Evolutionary conservation across 2,329 filamentous ascomycete species (phyloP), one percentile per base, ranked within the genome.

Genomic region (Sphaerulina musiva): DNA sequence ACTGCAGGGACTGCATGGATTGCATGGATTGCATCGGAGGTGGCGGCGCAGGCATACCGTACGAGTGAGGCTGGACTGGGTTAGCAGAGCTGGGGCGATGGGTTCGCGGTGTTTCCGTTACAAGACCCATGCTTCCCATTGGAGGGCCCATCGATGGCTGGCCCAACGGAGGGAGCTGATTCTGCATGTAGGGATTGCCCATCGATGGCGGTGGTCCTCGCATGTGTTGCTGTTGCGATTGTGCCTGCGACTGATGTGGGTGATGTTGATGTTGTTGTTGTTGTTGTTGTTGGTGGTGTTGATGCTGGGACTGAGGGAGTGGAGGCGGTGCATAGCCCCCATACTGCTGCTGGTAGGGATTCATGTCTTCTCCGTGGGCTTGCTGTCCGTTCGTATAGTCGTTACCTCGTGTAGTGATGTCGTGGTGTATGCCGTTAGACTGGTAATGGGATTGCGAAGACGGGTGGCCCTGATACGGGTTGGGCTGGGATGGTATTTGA

Each of bases 341-440:
- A 46, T 63, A 62, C 44, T 55, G 56, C 44, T 55, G 56, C 43
- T 61, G 54, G 48, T 61, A 62, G 44, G 59, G 60, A 42, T 62
- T 61, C 55, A 60, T 60, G 50, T 63, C 56, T 40, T n/a, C 48
- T n/a, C 51, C 54, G 53, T 55, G 59, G 45, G 53, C 34, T 17
- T 62, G 50, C 31, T 60, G 55, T 36, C 59, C 57, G 56, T 62
- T 63, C 43, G 55, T 55, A 44, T 60, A 55, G 20, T 54, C 58
- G 48, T 48, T 41, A 48, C 48, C 48, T 51, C 56, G 59, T 10
- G 59, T 45, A 23, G 46, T 53, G 31, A 54, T 42, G 41, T 56
- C 47, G 50, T 57, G 52, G 32, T 56, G 51, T 29, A 58, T 49
- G 45, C 55, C 57, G 54, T 61, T 61, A 36, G 57, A 46, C 20